Evolutionary conservation across 148 eudicot species (phyloP).

Genomic region (Nyssa sinensis): DNA sequence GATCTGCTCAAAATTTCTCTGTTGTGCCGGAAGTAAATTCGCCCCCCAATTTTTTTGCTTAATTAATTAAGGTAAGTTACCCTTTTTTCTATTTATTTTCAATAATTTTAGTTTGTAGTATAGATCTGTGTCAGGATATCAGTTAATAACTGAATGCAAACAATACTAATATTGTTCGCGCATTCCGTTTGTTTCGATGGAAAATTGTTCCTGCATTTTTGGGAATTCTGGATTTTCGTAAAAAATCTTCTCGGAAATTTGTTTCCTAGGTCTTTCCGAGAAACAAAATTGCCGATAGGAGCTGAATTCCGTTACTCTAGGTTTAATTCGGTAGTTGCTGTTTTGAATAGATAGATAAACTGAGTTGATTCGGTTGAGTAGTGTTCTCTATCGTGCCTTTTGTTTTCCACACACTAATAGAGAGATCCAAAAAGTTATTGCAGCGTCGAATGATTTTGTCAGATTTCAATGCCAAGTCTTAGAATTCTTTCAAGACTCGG

Average conservation of each 20-base stretch:
- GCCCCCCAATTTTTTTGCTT: background rate
- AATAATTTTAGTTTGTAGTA: background rate
- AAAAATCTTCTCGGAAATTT: too few relatives aligned
- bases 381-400: too few relatives aligned
- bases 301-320: background rate
- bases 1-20: background rate
- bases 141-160: too few relatives aligned
- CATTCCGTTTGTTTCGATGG: too few relatives aligned
- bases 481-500: background rate
- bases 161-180: too few relatives aligned
- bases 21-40: background rate
- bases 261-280: too few relatives aligned
- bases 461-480: background rate
- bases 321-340: background rate
- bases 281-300: too few relatives aligned
- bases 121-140: background rate
- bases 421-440: background rate
- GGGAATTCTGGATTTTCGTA: background rate
- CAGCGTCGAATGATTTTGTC: background rate
- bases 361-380: background rate
- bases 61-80: background rate
- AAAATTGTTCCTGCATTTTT: background rate
- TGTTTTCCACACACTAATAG: too few relatives aligned
- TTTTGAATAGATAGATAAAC: background rate
- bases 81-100: background rate